Evolutionary conservation across 1,284 basidiomycete species (phyloP).

Genomic region (Ganoderma meredithae): DNA sequence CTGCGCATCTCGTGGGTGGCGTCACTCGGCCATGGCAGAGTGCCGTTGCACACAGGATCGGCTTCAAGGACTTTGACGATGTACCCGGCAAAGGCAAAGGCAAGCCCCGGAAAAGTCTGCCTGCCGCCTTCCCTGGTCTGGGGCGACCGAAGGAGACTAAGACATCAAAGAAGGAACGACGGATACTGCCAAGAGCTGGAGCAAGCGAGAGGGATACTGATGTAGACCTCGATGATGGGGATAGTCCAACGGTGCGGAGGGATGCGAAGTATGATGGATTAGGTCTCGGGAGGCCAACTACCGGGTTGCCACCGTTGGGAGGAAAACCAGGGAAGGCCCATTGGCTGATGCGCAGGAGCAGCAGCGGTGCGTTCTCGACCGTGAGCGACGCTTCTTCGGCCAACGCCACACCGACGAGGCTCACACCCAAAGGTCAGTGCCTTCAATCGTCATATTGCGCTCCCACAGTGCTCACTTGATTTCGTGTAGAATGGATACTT

Average conservation of each 20-base stretch:
- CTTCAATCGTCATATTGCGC: background rate
- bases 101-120: conserved; percentile 76
- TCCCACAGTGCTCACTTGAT: background rate
- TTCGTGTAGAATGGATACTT: conserved; percentile 56
- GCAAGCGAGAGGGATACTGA: conserved; percentile 45
- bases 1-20: conserved; percentile 56
- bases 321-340: conserved; percentile 46
- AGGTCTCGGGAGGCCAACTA: conserved; percentile 67
- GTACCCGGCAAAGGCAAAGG: conserved; percentile 43
- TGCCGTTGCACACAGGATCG: conserved; percentile 74
- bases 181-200: conserved; percentile 6
- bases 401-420: conserved; percentile 68
- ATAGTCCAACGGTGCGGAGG: conserved; percentile 60
- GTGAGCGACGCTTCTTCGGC: conserved; percentile 66
- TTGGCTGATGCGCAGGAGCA: conserved; percentile 76
- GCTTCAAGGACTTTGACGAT: conserved; percentile 57
- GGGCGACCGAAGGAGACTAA: conserved; percentile 31
- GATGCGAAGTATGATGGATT: conserved; percentile 65
- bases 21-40: conserved; percentile 76
- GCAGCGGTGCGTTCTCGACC: conserved; percentile 79
- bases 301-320: conserved; percentile 35
- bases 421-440: conserved; percentile 49
- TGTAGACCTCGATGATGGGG: conserved; percentile 56
- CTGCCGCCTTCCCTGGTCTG: conserved; percentile 63
- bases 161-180: conserved; percentile 30